Evolutionary conservation across 2,329 filamentous ascomycete genomes (phyloP).

Genomic region (Apiospora malaysiana): DNA sequence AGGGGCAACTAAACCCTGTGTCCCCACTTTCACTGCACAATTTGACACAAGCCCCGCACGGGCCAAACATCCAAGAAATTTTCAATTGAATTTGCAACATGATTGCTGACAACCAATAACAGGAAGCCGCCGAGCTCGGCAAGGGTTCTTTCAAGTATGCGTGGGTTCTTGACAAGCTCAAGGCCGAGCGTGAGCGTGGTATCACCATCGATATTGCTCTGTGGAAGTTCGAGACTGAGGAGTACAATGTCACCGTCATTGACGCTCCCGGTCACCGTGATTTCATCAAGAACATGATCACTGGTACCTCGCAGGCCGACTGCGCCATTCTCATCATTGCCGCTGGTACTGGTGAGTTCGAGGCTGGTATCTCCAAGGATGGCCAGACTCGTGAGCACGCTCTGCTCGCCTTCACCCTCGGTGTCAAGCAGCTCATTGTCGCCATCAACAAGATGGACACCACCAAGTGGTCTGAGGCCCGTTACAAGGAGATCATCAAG

Average conservation of each 20-base stretch:
- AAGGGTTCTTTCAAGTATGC: conserved; percentile 99
- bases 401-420: conserved; percentile 98
- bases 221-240: conserved; percentile 99
- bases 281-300: conserved; percentile 99
- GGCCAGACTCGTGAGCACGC: conserved; percentile 99
- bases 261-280: conserved; percentile 99
- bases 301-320: conserved; percentile 99
- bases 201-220: conserved; percentile 99
- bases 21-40: conserved; percentile 1
- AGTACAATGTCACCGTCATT: conserved; percentile 98
- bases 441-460: conserved; percentile 99
- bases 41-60: neutral
- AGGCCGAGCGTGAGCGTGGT: conserved; percentile 99
- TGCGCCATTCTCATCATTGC: conserved; percentile 99
- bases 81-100: conserved; percentile 3
- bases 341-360: conserved; percentile 99
- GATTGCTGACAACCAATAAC: conserved; percentile 38
- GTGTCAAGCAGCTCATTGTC: conserved; percentile 99
- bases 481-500: conserved; percentile 99
- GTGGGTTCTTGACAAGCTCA: conserved; percentile 99
- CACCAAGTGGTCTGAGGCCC: conserved; percentile 95
- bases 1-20: conserved; percentile 1
- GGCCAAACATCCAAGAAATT: neutral
- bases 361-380: conserved; percentile 99
- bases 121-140: conserved; percentile 98